phyloP scores from a whole-genome alignment of 306 rosid species.

The Datisca glomerata region DNA sequence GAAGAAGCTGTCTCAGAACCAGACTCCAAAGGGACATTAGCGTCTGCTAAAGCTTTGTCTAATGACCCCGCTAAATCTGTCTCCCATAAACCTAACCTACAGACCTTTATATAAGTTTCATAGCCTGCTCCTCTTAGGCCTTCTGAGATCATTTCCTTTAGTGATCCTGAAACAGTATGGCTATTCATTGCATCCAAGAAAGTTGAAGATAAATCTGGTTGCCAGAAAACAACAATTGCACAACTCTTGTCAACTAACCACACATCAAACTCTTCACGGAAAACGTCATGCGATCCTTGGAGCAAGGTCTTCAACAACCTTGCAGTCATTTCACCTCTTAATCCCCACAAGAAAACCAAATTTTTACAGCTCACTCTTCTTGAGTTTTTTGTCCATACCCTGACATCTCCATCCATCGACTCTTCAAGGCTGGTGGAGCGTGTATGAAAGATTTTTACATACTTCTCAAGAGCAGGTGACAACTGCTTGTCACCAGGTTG shows the following conservation, averaged over 20 bases:
- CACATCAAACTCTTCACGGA: slow-evolving; percentile 60
- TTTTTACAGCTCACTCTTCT: slow-evolving; percentile 40
- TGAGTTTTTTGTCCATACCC: slow-evolving; percentile 38
- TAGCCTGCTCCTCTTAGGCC: slow-evolving; percentile 53
- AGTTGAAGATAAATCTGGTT: slow-evolving; percentile 34
- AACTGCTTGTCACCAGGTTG: slow-evolving; percentile 17
- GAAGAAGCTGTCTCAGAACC: slow-evolving; percentile 15
- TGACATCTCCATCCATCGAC: slow-evolving; percentile 21
- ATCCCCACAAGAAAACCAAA: slow-evolving; percentile 79
- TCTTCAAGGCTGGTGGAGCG: slow-evolving; percentile 16
- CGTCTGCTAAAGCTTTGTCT: slow-evolving; percentile 31
- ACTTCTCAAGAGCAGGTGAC: slow-evolving; percentile 27
- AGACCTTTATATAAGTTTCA: slow-evolving; percentile 38
- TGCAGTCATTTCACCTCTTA: slow-evolving; percentile 42
- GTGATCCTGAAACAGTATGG: slow-evolving; percentile 29
- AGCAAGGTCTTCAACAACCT: slow-evolving; percentile 43
- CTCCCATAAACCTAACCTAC: slow-evolving; percentile 59
- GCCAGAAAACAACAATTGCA: slow-evolving; percentile 68
- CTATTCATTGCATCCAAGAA: slow-evolving; percentile 30
- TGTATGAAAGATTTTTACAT: slow-evolving; percentile 28
- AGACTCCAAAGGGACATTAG: slow-evolving; percentile 12
- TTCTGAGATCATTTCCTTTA: slow-evolving; percentile 46
- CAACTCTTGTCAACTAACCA: slow-evolving; percentile 59
- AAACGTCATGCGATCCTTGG: slow-evolving; percentile 32
- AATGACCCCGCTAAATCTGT: slow-evolving; percentile 47